phyloP scores from a whole-genome alignment of 345 rosid species.

The Salix arbutifolia region DNA sequence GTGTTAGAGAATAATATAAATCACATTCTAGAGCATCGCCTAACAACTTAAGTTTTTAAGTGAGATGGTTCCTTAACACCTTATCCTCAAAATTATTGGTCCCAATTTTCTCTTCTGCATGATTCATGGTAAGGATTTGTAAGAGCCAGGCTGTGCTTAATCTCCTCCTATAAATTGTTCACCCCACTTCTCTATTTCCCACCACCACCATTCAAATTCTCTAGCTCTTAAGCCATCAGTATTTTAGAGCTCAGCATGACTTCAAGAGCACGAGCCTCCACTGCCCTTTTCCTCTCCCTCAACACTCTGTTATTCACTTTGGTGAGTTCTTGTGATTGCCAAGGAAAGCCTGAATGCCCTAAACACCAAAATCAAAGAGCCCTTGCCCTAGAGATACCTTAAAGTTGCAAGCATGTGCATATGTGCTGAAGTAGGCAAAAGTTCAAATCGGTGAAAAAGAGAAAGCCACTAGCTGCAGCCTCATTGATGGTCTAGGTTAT shows the following conservation, averaged over 20 bases:
- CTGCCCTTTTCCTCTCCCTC: constrained; percentile 47
- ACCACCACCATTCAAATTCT: not conserved
- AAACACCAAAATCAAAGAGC: no score
- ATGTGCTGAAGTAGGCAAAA: constrained; percentile 42
- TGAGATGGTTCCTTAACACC: no score
- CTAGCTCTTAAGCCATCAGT: no score
- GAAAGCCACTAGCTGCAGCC: constrained; percentile 57
- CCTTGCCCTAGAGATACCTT: constrained; percentile 71
- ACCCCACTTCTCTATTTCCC: not conserved
- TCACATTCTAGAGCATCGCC: no score
- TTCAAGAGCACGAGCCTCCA: no score
- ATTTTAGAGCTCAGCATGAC: no score
- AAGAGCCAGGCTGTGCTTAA: not conserved
- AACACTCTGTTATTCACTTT: constrained; percentile 60
- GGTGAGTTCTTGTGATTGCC: constrained; percentile 39
- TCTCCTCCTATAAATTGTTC: not conserved
- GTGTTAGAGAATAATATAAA: no score
- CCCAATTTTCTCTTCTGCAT: not conserved
- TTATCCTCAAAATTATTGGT: not conserved
- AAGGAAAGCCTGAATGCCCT: no score
- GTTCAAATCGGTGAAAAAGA: constrained; percentile 49
- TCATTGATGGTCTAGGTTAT: no score
- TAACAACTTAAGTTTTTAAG: no score
- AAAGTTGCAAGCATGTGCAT: constrained; percentile 59
- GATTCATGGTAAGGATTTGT: not conserved